Base-by-base conservation (phyloP, 495 filamentous ascomycete genomes). In the Collariella sp. region DNA sequence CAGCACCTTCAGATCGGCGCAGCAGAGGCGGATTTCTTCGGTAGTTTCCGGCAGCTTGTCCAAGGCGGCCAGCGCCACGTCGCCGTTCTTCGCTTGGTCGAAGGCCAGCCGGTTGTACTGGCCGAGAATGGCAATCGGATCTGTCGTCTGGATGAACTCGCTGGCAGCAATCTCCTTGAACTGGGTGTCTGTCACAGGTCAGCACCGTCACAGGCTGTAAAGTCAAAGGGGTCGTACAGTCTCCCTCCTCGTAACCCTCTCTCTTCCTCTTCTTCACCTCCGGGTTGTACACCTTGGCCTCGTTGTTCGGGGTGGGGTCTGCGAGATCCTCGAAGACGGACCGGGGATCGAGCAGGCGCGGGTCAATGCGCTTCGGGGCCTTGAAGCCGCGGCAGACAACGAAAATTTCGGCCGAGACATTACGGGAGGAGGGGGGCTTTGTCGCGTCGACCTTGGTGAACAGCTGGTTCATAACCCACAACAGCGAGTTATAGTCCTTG, bases 401-500 rank as follows among this genome's bases (percentile, higher is more conserved):
- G 76, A 96, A 97, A 46, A 96, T 97, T 76, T 97, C 91, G 52
- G 91, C 91, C 22, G 89, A 95, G 23, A 97, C 93, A 57, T 91
- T 96, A 72, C 93, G 78, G 1, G 89, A 95, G 4, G 91, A 96
- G 5, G 93, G 93, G 12, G 93, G 93, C 70, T 98, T 98, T 9
- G 93, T 98, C 5, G 93, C 90, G 62, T 97, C 90, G 46, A 98
- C 93, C 42, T 91, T 91, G 24, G 76, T 78, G 75, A 98, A 98
- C 3, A 97, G 76, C 68, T 97, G 94, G 62, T 95, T 95, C 77
- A 96, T 94, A 39, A 97, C 91, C 93, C 93, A 99, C 43, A 96
- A 81, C 42, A 99, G 73, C 43, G 87, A 81, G 67, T 96, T 96
- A 77, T 95, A 96, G 67, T 98, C 91, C 63, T 95, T 95, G n/a